Percentiles rank a stretch among this genome's conserved stretches.
Evolutionary conservation across 306 rosid species (phyloP).

Genomic region (Luffa aegyptiaca): DNA sequence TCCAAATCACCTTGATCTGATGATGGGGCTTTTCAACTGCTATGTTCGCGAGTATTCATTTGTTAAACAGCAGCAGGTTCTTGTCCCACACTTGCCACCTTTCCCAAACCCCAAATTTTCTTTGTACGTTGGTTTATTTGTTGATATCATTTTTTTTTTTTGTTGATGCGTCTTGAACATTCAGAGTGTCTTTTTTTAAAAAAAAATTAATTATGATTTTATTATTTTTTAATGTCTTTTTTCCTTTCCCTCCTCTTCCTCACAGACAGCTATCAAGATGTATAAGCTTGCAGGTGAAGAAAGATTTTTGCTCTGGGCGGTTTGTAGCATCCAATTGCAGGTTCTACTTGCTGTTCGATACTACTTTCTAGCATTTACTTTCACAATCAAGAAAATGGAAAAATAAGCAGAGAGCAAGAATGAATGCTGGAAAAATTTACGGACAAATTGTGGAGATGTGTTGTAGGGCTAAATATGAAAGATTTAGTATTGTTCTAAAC

Average conservation of each 20-base stretch:
- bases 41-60: constrained; percentile 92
- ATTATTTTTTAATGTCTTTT: background rate
- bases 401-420: background rate
- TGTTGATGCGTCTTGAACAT: background rate
- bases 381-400: background rate
- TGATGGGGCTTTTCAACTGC: constrained; percentile 95
- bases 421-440: background rate
- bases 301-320: constrained; percentile 93
- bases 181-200: background rate
- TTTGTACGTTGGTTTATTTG: background rate
- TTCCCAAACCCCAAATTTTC: background rate
- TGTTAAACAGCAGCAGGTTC: constrained; percentile 98
- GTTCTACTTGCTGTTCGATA: constrained; percentile 25
- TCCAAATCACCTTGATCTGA: constrained; percentile 61
- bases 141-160: background rate
- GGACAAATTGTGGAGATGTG: background rate
- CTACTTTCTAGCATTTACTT: background rate
- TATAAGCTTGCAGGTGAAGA: constrained; percentile 91
- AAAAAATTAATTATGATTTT: background rate
- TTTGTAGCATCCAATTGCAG: constrained; percentile 98
- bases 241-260: constrained; percentile 9
- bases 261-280: constrained; percentile 98
- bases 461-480: background rate
- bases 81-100: constrained; percentile 2
- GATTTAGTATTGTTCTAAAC: background rate